phyloP scores from a whole-genome alignment of 2,329 filamentous ascomycete genomes.

The Arthrobotrys conoides region DNA sequence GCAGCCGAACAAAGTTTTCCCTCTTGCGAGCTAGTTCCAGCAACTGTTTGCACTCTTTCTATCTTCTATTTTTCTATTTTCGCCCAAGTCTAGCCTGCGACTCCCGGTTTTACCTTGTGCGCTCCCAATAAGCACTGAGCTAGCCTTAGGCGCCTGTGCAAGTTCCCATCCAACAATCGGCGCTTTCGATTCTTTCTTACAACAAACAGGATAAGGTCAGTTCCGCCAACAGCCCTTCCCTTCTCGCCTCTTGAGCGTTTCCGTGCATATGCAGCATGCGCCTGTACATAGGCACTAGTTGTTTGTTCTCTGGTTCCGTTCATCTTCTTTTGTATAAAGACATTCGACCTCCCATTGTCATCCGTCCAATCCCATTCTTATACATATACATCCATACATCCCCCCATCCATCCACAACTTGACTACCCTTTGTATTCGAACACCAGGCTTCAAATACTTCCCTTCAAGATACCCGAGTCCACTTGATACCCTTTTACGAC shows the following conservation, averaged over 20 bases:
- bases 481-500: conserved; percentile 56
- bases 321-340: conserved; percentile 54
- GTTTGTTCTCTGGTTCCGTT: conserved; percentile 45
- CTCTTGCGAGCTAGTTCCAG: background rate
- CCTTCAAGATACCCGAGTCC: conserved; percentile 13
- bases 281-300: conserved; percentile 36
- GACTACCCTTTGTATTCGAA: conserved; percentile 23
- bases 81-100: conserved; percentile 9
- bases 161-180: conserved; percentile 57
- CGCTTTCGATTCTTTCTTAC: conserved; percentile 41
- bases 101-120: conserved; percentile 51
- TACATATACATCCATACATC: background rate
- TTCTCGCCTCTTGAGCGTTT: conserved; percentile 57
- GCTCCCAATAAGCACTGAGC: conserved; percentile 59
- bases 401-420: background rate
- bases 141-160: conserved; percentile 60
- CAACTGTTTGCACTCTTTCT: background rate
- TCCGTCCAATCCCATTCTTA: conserved; percentile 24
- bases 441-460: background rate
- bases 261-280: conserved; percentile 56
- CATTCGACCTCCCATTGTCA: conserved; percentile 48
- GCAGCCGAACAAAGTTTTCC: conserved; percentile 37
- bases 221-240: conserved; percentile 45
- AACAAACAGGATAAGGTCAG: conserved; percentile 56
- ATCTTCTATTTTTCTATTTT: conserved; percentile 45